Conservation (phyloP, 1,284 basidiomycete genomes). For the Fomitopsis schrenkii region DNA sequence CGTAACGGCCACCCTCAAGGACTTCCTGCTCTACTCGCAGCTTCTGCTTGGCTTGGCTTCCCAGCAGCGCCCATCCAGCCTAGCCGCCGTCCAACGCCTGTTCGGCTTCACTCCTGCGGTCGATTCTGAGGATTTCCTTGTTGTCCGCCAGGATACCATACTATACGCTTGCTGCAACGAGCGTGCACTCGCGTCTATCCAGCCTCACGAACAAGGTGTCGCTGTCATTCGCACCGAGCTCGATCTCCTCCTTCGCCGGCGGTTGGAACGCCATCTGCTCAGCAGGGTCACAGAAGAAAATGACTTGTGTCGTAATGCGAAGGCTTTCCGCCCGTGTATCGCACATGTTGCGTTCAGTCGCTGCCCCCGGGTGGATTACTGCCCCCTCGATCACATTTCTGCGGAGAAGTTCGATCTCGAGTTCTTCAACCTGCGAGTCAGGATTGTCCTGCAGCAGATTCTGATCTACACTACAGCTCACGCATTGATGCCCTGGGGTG, state of each 20-base stretch:
- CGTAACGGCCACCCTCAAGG: slow-evolving; percentile 26
- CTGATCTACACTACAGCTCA: slow-evolving; percentile 35
- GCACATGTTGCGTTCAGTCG: slow-evolving; percentile 25
- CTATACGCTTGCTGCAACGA: slow-evolving; percentile 5
- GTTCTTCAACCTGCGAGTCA: slow-evolving; percentile 37
- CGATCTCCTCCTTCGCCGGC: slow-evolving; percentile 13
- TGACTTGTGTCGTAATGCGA: slow-evolving; percentile 24
- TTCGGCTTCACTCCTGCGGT: slow-evolving; percentile 32
- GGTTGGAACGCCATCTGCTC: slow-evolving; percentile 26
- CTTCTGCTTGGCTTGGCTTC: slow-evolving; percentile 29
- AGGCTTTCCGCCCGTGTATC: slow-evolving; percentile 39
- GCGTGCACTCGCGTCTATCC: slow-evolving; percentile 1
- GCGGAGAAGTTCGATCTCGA: slow-evolving; percentile 20
- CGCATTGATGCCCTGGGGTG: slow-evolving; percentile 17
- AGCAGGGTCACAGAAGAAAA: slow-evolving; percentile 33
- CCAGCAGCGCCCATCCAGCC: slow-evolving; percentile 23
- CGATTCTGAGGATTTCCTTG: slow-evolving; percentile 24
- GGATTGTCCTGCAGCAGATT: slow-evolving; percentile 45
- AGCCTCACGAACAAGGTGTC: slow-evolving; percentile 7
- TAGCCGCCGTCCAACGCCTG: slow-evolving; percentile 26
- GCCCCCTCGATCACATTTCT: slow-evolving; percentile 35
- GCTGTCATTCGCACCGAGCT: slow-evolving; percentile 14
- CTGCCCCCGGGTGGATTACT: slow-evolving; percentile 32
- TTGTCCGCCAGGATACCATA: slow-evolving; percentile 24
- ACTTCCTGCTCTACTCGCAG: slow-evolving; percentile 34